Conservation (phyloP, 2,329 filamentous ascomycete species). For the Ophiostoma triangulosporum region DNA sequence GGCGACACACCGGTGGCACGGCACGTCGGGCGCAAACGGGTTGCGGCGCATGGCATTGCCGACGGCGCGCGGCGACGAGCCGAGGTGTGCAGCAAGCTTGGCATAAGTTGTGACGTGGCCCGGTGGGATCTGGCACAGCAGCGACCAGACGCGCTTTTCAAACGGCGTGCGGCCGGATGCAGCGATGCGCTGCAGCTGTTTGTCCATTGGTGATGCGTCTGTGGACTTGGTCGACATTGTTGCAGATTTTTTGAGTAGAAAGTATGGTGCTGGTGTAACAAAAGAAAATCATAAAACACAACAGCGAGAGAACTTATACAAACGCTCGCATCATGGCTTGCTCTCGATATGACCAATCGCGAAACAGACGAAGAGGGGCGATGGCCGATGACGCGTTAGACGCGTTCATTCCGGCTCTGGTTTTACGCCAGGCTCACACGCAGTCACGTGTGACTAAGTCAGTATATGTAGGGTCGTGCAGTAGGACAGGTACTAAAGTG, state of each 20-base stretch:
- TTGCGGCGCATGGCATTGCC: slow-evolving; percentile 67
- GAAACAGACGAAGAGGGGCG: background rate
- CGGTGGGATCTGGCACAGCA: slow-evolving; percentile 62
- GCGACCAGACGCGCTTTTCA: slow-evolving; percentile 52
- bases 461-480: no score
- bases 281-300: background rate
- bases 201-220: slow-evolving; percentile 18
- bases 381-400: background rate
- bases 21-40: slow-evolving; percentile 69
- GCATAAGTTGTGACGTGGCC: slow-evolving; percentile 70
- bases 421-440: background rate
- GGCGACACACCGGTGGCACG: slow-evolving; percentile 70
- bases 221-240: background rate
- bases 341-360: slow-evolving; percentile 8
- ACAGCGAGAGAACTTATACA: background rate
- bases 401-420: background rate
- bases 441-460: slow-evolving; percentile 4
- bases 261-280: background rate
- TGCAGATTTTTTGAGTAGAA: background rate
- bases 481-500: no score
- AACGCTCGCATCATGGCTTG: background rate
- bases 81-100: slow-evolving; percentile 51
- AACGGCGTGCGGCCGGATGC: slow-evolving; percentile 34
- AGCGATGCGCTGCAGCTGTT: slow-evolving; percentile 32
- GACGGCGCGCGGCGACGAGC: slow-evolving; percentile 61